These are phyloP conservation scores for Debaryomycetaceae sp. DNA, from an alignment of 1,139 yeast species.

Conservation along the genomic window DNA sequence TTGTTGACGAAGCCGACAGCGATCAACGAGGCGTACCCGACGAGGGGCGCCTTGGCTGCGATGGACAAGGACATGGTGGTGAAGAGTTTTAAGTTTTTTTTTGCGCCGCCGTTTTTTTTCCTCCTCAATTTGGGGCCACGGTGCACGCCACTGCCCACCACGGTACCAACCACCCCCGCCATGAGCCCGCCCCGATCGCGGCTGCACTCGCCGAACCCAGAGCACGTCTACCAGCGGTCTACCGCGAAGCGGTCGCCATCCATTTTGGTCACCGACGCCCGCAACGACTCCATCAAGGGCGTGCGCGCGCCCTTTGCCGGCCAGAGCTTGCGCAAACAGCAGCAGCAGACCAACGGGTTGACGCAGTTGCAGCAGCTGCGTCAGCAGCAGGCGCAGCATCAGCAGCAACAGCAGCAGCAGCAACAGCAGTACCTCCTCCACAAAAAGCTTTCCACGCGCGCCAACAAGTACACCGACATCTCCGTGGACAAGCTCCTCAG, in stretches of 20 bases:
- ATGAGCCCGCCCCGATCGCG: conserved; percentile 8
- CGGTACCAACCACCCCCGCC: conserved; percentile 1
- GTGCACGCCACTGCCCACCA: conserved; percentile 1
- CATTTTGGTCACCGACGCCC: conserved; percentile 83
- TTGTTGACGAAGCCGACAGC: conserved; percentile 73
- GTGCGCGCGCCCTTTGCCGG: conserved; percentile 86
- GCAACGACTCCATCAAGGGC: conserved; percentile 54
- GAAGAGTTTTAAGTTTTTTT: neutral
- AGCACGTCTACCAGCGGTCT: conserved; percentile 32
- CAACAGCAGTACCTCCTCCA: conserved; percentile 11
- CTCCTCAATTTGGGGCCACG: neutral
- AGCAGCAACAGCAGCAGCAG: conserved; percentile 14
- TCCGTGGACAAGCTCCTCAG: conserved; percentile 69
- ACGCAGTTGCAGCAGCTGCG: conserved; percentile 13
- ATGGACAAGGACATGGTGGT: conserved; percentile 42
- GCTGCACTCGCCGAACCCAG: conserved; percentile 6
- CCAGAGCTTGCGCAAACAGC: conserved; percentile 41
- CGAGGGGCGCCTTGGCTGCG: conserved; percentile 82
- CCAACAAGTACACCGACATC: conserved; percentile 58
- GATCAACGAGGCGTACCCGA: conserved; percentile 75
- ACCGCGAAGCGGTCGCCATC: conserved; percentile 92
- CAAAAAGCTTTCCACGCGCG: conserved; percentile 14
- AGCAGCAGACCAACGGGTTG: conserved; percentile 15
- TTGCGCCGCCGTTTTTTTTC: neutral
- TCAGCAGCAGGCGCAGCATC: conserved; percentile 11